Percentiles rank a stretch among this genome's conserved stretches.
phyloP scores from a whole-genome alignment of 2,329 filamentous ascomycete species.

The Thelonectria rubi region DNA sequence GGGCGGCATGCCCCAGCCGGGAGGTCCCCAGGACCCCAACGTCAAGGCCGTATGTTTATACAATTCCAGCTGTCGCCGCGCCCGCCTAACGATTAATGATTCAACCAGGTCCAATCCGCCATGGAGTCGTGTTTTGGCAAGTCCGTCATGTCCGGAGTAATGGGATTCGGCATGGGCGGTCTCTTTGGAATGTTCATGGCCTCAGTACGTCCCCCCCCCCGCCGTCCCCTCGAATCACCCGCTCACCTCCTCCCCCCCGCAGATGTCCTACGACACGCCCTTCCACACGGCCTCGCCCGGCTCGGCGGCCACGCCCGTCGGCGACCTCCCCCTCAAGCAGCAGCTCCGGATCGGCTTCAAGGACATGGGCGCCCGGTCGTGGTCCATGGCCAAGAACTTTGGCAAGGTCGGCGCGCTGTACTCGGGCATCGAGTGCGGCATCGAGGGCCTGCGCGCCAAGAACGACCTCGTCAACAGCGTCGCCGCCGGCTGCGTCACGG shows the following conservation, averaged over 20 bases:
- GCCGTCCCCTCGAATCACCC: background rate
- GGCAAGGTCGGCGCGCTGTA: constrained; percentile 92
- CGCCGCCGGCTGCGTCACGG: constrained; percentile 88
- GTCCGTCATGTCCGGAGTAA: constrained; percentile 86
- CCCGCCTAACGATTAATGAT: constrained; percentile 14
- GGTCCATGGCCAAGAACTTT: constrained; percentile 90
- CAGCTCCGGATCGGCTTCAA: constrained; percentile 88
- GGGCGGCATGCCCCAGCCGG: constrained; percentile 36
- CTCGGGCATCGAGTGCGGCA: constrained; percentile 91
- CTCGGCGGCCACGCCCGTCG: constrained; percentile 52
- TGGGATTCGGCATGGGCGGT: constrained; percentile 93
- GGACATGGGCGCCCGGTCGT: constrained; percentile 90
- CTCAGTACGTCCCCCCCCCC: constrained; percentile 68
- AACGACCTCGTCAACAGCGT: constrained; percentile 93
- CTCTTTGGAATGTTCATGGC: constrained; percentile 98
- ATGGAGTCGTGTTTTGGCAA: constrained; percentile 96
- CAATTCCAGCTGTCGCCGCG: background rate
- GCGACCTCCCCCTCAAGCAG: constrained; percentile 79
- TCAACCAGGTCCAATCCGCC: constrained; percentile 74
- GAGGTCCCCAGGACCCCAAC: constrained; percentile 58
- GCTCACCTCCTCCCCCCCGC: constrained; percentile 28
- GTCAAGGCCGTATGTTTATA: constrained; percentile 57
- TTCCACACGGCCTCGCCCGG: constrained; percentile 64
- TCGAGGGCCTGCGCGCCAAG: constrained; percentile 91
- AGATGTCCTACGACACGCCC: constrained; percentile 99